Percentiles rank a stretch among this genome's conserved stretches.
Conservation (phyloP, 345 rosid species). For the Rhizophora apiculata region DNA sequence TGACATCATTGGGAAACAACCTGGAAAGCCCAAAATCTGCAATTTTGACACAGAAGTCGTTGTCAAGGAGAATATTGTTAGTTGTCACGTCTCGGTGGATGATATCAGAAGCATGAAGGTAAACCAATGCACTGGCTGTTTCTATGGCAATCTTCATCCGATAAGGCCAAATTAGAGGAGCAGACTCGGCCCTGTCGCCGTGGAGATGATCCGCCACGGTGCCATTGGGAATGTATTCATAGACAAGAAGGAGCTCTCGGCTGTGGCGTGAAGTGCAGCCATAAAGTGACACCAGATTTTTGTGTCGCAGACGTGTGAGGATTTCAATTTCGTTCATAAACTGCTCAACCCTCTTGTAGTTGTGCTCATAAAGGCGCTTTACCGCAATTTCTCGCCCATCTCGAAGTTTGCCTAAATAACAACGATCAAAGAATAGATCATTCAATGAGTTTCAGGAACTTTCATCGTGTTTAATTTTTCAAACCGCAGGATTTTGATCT, state of each 20-base stretch:
- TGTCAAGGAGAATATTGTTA: constrained; percentile 16
- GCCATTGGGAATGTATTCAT: constrained; percentile 18
- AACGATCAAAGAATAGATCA: neutral
- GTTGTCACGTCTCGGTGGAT: constrained; percentile 19
- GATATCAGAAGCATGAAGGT: constrained; percentile 14
- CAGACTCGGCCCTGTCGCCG: constrained; percentile 3
- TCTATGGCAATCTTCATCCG: constrained; percentile 13
- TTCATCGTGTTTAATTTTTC: neutral
- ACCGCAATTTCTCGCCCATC: constrained; percentile 31
- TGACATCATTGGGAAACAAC: too few relatives aligned
- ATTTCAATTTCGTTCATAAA: too few relatives aligned
- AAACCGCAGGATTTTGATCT: neutral
- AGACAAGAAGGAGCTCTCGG: neutral
- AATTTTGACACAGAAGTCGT: too few relatives aligned
- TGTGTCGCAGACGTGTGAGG: too few relatives aligned
- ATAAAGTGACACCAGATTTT: too few relatives aligned
- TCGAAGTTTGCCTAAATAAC: constrained; percentile 22
- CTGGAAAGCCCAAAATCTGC: too few relatives aligned
- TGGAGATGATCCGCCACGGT: constrained; percentile 15
- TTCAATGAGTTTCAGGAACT: neutral
- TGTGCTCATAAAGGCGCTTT: constrained; percentile 29
- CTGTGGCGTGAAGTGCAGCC: too few relatives aligned
- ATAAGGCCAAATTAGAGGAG: constrained; percentile 2
- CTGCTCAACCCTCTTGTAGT: neutral
- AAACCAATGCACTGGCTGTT: constrained; percentile 12